These are phyloP conservation scores for Candida ficus DNA, from an alignment of 805 yeast genomes.

Conservation along the genomic window DNA sequence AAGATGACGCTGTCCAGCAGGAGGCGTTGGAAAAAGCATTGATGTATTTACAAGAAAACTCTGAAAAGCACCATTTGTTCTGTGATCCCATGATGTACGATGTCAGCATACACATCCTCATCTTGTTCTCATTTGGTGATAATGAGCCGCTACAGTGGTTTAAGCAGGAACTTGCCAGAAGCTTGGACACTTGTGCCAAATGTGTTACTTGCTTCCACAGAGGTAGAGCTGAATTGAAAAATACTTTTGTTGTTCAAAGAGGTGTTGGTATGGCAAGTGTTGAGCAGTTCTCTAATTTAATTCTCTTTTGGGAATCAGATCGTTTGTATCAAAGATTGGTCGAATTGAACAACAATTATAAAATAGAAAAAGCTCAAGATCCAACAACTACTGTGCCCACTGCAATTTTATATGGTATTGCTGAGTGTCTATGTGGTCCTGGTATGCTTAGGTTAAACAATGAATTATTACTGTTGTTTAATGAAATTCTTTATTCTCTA, in stretches of 20 bases:
- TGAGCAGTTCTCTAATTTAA: slow-evolving; percentile 16
- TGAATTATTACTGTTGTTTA: slow-evolving; percentile 33
- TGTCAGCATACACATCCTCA: slow-evolving; percentile 47
- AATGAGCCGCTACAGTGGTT: slow-evolving; percentile 41
- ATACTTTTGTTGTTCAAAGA: slow-evolving; percentile 47
- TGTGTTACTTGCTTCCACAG: slow-evolving; percentile 52
- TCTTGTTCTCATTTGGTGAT: slow-evolving; percentile 56
- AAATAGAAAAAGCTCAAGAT: background rate
- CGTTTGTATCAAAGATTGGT: slow-evolving; percentile 13
- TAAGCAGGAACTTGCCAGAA: slow-evolving; percentile 32
- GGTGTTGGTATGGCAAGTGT: slow-evolving; percentile 28
- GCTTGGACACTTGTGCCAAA: slow-evolving; percentile 43
- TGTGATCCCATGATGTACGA: slow-evolving; percentile 47
- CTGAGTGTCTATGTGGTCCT: slow-evolving; percentile 51
- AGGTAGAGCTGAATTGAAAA: slow-evolving; percentile 45
- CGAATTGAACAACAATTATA: background rate
- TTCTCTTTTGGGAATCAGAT: slow-evolving; percentile 25
- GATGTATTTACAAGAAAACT: slow-evolving; percentile 28
- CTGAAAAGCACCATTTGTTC: slow-evolving; percentile 42
- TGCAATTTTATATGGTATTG: slow-evolving; percentile 25
- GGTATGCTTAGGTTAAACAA: slow-evolving; percentile 37
- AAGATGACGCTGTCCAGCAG: slow-evolving; percentile 31
- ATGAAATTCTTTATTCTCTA: slow-evolving; percentile 29
- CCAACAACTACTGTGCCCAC: slow-evolving; percentile 11
- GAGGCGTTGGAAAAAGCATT: slow-evolving; percentile 36